These are phyloP conservation scores for Fimicolochytrium jonesii DNA, from an alignment of 192 early-diverging fungal genomes.

Conservation along the genomic window DNA sequence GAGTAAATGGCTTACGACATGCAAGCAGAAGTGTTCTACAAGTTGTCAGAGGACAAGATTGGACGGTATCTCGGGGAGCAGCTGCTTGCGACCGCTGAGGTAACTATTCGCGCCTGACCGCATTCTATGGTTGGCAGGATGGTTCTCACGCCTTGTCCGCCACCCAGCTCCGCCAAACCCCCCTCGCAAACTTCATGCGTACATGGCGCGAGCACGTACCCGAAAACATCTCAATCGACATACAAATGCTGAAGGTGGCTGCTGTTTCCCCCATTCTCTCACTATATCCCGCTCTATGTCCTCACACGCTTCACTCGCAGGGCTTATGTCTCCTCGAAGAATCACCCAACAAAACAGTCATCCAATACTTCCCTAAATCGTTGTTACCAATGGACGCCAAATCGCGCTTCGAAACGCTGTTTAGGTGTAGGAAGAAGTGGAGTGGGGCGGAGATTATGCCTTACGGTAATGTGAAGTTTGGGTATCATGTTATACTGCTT, in stretches of 20 bases:
- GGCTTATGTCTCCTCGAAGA: slow-evolving; percentile 27
- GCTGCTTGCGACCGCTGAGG: slow-evolving; percentile 25
- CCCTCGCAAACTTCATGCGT: slow-evolving; percentile 21
- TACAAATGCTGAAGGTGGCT: slow-evolving; percentile 30
- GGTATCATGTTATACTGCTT: not conserved
- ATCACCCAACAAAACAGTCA: not conserved
- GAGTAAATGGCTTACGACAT: not conserved
- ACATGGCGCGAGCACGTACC: slow-evolving; percentile 28
- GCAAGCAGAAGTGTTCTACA: not conserved
- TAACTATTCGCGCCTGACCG: not conserved
- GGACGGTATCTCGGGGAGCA: slow-evolving; percentile 32
- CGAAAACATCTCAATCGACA: slow-evolving; percentile 5
- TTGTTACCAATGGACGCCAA: slow-evolving; percentile 34
- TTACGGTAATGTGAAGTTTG: slow-evolving; percentile 21
- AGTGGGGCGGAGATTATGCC: slow-evolving; percentile 30
- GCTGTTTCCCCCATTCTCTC: too few species aligned
- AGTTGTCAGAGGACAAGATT: slow-evolving; percentile 24
- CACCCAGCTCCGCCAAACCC: slow-evolving; percentile 8
- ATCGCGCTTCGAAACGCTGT: slow-evolving; percentile 36
- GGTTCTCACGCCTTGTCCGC: too few species aligned
- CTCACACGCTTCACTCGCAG: not conserved
- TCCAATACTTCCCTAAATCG: slow-evolving; percentile 32
- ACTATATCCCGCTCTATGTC: not conserved
- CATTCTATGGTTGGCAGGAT: not conserved
- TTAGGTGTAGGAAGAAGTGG: slow-evolving; percentile 37